Conservation (phyloP, 83 land plant species). For the Picea abies region DNA sequence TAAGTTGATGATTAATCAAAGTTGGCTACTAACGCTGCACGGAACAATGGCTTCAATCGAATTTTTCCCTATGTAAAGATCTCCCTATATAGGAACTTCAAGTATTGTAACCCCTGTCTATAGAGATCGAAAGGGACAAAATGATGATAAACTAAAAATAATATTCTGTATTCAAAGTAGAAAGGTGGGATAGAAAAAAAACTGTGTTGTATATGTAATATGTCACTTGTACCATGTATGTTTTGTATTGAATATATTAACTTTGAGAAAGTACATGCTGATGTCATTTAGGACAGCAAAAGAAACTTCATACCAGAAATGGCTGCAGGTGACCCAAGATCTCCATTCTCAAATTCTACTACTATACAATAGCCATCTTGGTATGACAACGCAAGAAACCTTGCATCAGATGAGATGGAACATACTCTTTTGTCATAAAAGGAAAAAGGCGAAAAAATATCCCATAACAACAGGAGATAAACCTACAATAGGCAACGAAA, state of each 20-base stretch:
- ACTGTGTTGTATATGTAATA: background rate
- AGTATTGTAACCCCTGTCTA: no score
- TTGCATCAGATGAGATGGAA: conserved; percentile 80
- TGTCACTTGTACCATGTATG: background rate
- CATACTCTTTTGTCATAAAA: background rate
- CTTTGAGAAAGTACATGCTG: background rate
- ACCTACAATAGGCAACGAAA: background rate
- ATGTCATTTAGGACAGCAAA: background rate
- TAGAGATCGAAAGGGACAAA: background rate
- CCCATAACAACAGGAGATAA: background rate
- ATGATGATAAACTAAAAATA: background rate
- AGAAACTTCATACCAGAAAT: conserved; percentile 43
- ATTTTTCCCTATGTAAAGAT: no score
- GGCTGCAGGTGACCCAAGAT: conserved; percentile 66
- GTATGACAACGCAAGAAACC: conserved; percentile 80
- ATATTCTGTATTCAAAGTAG: background rate
- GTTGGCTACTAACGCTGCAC: no score
- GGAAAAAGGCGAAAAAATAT: background rate
- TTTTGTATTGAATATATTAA: background rate
- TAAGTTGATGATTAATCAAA: no score
- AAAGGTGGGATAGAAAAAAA: background rate
- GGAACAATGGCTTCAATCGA: no score
- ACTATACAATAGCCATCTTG: conserved; percentile 95
- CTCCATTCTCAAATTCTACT: conserved; percentile 78
- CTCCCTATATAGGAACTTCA: no score